Percentiles rank a stretch among this genome's conserved stretches.
Conservation (phyloP, 345 rosid genomes). For the Hibiscus trionum region DNA sequence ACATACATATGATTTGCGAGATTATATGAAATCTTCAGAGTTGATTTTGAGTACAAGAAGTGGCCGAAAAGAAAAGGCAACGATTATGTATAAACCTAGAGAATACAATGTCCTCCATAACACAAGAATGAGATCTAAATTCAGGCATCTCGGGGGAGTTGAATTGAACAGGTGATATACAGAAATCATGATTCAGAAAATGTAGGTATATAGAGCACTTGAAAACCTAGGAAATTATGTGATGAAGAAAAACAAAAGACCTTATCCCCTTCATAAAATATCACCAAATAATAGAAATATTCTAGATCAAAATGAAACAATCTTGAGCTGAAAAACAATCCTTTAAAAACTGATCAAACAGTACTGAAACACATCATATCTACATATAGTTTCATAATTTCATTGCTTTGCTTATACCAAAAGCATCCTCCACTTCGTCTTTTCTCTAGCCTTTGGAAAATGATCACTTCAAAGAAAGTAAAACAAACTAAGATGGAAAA, state of each 20-base stretch:
- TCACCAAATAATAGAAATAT: background rate
- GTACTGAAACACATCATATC: conserved; percentile 4
- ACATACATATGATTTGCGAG: background rate
- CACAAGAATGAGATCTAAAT: conserved; percentile 1
- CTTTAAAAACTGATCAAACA: background rate
- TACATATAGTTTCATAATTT: background rate
- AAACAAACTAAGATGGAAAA: background rate
- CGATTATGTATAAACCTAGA: too few species aligned
- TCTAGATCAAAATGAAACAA: conserved; percentile 10
- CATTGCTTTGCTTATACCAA: conserved; percentile 25
- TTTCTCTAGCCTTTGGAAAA: background rate
- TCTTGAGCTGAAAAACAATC: conserved; percentile 1
- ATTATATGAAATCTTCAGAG: conserved; percentile 3
- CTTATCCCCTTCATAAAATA: background rate
- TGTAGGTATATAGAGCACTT: background rate
- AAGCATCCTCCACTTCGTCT: conserved; percentile 18
- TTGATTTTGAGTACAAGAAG: too few species aligned
- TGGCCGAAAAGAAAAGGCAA: too few species aligned
- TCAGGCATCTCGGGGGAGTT: background rate
- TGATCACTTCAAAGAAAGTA: background rate
- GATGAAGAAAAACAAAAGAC: background rate
- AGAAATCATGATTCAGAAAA: too few species aligned
- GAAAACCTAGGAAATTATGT: background rate
- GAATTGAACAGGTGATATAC: too few species aligned
- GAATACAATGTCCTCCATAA: too few species aligned